These are phyloP conservation scores for Cryptosporidium xiaoi DNA, from an alignment of 169 alveolate genomes.

Conservation along the genomic window DNA sequence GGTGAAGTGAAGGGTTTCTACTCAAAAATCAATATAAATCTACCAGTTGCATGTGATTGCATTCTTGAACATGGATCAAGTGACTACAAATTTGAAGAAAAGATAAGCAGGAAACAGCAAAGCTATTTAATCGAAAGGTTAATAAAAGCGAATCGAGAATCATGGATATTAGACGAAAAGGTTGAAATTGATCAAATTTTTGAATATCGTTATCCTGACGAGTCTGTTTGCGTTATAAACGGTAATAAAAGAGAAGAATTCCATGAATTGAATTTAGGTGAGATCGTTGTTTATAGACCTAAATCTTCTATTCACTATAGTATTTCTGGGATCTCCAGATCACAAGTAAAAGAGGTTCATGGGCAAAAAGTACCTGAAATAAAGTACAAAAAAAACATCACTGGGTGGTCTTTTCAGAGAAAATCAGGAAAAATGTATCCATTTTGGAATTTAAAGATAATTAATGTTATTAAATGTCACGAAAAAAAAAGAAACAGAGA, in stretches of 20 bases:
- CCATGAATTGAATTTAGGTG: slow-evolving; percentile 50
- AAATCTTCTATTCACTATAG: slow-evolving; percentile 38
- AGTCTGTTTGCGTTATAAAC: background rate
- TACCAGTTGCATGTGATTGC: slow-evolving; percentile 73
- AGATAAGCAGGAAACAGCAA: slow-evolving; percentile 43
- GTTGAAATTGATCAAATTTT: slow-evolving; percentile 9
- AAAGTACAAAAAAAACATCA: slow-evolving; percentile 33
- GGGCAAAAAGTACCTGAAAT: background rate
- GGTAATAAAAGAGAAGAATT: slow-evolving; percentile 7
- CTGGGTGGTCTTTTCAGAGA: slow-evolving; percentile 51
- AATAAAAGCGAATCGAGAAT: slow-evolving; percentile 35
- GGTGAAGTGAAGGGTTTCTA: slow-evolving; percentile 66
- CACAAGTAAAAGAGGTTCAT: background rate
- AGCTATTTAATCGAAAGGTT: slow-evolving; percentile 68
- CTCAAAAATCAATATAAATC: slow-evolving; percentile 34
- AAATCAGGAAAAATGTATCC: slow-evolving; percentile 50
- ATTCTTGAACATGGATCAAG: slow-evolving; percentile 72
- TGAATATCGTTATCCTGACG: slow-evolving; percentile 38
- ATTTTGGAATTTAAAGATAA: slow-evolving; percentile 67
- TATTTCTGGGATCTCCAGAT: slow-evolving; percentile 42
- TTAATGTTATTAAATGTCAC: background rate
- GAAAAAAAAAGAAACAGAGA: slow-evolving; percentile 34
- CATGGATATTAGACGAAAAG: slow-evolving; percentile 47
- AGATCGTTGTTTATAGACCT: slow-evolving; percentile 51
- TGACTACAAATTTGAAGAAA: slow-evolving; percentile 68